Evolutionary conservation across 1,139 yeast genomes (phyloP).

Genomic region (Zhuliangozyma blackwelliae): DNA sequence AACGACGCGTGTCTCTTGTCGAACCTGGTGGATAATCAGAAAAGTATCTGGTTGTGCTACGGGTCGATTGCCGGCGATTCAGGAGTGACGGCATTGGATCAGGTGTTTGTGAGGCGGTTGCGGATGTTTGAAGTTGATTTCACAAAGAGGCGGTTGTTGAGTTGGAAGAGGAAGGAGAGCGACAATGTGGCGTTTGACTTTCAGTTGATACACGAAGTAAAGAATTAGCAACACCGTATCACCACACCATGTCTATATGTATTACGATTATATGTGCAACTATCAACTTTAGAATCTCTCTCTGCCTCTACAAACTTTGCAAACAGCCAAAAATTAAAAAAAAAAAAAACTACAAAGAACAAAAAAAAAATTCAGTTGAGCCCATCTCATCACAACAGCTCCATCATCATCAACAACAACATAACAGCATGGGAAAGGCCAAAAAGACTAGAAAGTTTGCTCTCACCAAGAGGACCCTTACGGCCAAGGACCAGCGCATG

Average conservation of each 20-base stretch:
- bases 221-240: background rate
- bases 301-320: too few relatives aligned
- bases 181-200: slow-evolving; percentile 28
- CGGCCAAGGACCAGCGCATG: slow-evolving; percentile 59
- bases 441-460: slow-evolving; percentile 94
- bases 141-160: slow-evolving; percentile 21
- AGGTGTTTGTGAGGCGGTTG: slow-evolving; percentile 26
- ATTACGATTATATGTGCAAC: too few relatives aligned
- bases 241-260: background rate
- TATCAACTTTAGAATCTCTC: too few relatives aligned
- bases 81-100: slow-evolving; percentile 24
- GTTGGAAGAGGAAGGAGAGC: slow-evolving; percentile 38
- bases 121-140: slow-evolving; percentile 36
- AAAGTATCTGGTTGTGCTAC: slow-evolving; percentile 38
- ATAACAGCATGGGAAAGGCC: slow-evolving; percentile 83
- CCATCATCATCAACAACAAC: background rate
- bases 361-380: background rate
- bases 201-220: slow-evolving; percentile 23
- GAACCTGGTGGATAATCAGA: slow-evolving; percentile 11
- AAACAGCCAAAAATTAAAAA: background rate
- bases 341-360: background rate
- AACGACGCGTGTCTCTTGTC: slow-evolving; percentile 48
- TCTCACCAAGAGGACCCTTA: slow-evolving; percentile 76
- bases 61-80: slow-evolving; percentile 38
- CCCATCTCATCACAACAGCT: slow-evolving; percentile 2